phyloP scores from a whole-genome alignment of 2,329 filamentous ascomycete genomes.

The Ceratocystis variospora region DNA sequence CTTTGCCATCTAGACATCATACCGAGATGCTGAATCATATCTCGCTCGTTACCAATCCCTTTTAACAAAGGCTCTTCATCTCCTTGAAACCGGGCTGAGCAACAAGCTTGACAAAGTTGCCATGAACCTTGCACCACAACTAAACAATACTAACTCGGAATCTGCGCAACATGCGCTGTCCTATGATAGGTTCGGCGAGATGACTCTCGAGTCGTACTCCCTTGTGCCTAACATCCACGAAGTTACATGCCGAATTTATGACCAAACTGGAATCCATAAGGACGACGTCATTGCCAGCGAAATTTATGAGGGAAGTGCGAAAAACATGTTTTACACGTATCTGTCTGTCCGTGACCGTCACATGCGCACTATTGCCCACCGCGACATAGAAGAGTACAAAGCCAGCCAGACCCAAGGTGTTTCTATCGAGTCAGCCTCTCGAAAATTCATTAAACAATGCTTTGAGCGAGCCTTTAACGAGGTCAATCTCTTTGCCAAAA shows the following conservation, averaged over 20 bases:
- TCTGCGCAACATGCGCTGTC: constrained; percentile 46
- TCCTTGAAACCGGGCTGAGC: constrained; percentile 45
- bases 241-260: constrained; percentile 38
- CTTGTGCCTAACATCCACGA: constrained; percentile 43
- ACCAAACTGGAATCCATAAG: constrained; percentile 36
- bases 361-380: constrained; percentile 38
- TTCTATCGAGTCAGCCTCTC: constrained; percentile 40
- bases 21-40: constrained; percentile 79
- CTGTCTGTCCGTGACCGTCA: constrained; percentile 40
- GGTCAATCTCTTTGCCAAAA: constrained; percentile 37
- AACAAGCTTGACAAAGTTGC: constrained; percentile 40
- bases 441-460: constrained; percentile 46
- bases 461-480: constrained; percentile 46
- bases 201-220: constrained; percentile 42
- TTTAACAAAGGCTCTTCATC: constrained; percentile 51
- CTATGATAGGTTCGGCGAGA: constrained; percentile 46
- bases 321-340: constrained; percentile 42
- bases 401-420: constrained; percentile 35
- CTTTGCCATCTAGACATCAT: constrained; percentile 44
- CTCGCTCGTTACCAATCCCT: constrained; percentile 75
- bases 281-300: constrained; percentile 33
- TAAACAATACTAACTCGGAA: constrained; percentile 42
- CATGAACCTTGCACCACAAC: constrained; percentile 40
- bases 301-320: constrained; percentile 40
- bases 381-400: constrained; percentile 41